Evolutionary conservation across 768 basidiomycete genomes (phyloP), one percentile per base, ranked within the genome.

Genomic region (Crepidotus variabilis): DNA sequence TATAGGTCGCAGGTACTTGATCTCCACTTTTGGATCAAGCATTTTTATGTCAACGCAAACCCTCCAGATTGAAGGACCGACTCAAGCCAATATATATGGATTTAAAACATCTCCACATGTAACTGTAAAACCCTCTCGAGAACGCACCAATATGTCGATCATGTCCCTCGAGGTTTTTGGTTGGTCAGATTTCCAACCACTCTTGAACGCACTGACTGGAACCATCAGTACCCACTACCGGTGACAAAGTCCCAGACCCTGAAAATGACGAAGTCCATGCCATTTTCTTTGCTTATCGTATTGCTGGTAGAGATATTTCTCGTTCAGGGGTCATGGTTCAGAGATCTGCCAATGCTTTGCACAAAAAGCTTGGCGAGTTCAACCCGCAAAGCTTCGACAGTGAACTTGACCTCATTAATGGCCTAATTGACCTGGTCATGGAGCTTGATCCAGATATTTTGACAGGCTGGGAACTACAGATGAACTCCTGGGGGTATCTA

Each of bases 391-490:
- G 76, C 6, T 84, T 90, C 14, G 69, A 81, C 2, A 77, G 67
- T 45, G 97, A 99, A 71, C 72, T 92, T 10, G 92, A 94, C 20
- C 72, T 98, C 5, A 72, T 98, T 55, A 95, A 97, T 64, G 71
- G 72, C 33, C 62, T 92, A 6, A 74, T 91, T 23, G 94, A 98
- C 66, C 71, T 84, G 24, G 81, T 97, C 0, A 64, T 82, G 21
- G 81, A 84, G 1, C 73, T 92, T 60, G 94, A 98, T 72, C 97
- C 97, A 0, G 97, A 99, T 68, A 87, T 98, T 39, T 65, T 98
- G 7, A 79, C 84, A 0, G 96, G 96, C 14, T 98, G 94, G 92
- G 96, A 99, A 58, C 78, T 96, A 11, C 93, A 97, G 65, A 75
- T 76, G 18, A 77, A 81, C 2, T 94, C 92, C 6, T 99, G 97